These are phyloP conservation scores for Nidula microcarpa DNA, from an alignment of 768 basidiomycete species.

Conservation along the genomic window DNA sequence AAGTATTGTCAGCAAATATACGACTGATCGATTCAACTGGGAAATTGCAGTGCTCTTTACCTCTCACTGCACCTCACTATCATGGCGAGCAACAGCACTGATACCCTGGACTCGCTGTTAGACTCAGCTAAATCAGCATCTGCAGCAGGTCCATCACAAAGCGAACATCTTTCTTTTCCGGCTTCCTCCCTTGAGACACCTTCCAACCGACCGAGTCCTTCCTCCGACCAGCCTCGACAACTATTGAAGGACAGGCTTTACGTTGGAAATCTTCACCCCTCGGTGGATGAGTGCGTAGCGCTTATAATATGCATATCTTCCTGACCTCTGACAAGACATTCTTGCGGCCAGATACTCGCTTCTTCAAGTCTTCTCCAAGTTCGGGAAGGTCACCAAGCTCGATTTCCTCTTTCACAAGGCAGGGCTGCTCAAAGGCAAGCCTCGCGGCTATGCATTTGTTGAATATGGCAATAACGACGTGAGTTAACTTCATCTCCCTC, in stretches of 20 bases:
- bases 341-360: conserved; percentile 67
- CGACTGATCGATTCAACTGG: not conserved
- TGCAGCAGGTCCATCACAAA: not conserved
- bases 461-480: conserved; percentile 82
- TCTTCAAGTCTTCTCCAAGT: conserved; percentile 87
- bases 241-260: conserved; percentile 76
- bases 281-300: conserved; percentile 79
- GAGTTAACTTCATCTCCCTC: conserved; percentile 30
- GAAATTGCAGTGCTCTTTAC: not conserved
- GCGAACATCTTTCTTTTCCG: conserved; percentile 17
- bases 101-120: not conserved
- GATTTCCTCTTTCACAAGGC: conserved; percentile 96
- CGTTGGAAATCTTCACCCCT: conserved; percentile 83
- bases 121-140: not conserved
- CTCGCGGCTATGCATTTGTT: conserved; percentile 92
- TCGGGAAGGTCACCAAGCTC: conserved; percentile 87
- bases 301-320: not conserved
- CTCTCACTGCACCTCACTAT: not conserved
- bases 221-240: conserved; percentile 19
- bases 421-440: conserved; percentile 85
- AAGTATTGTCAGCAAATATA: not conserved
- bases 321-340: not conserved
- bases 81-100: not conserved
- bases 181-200: conserved; percentile 6
- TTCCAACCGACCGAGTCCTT: conserved; percentile 10